Evolutionary conservation across 441 rosid genomes (phyloP), one percentile per base, ranked within the genome.

Genomic region (Populus hybrid): DNA sequence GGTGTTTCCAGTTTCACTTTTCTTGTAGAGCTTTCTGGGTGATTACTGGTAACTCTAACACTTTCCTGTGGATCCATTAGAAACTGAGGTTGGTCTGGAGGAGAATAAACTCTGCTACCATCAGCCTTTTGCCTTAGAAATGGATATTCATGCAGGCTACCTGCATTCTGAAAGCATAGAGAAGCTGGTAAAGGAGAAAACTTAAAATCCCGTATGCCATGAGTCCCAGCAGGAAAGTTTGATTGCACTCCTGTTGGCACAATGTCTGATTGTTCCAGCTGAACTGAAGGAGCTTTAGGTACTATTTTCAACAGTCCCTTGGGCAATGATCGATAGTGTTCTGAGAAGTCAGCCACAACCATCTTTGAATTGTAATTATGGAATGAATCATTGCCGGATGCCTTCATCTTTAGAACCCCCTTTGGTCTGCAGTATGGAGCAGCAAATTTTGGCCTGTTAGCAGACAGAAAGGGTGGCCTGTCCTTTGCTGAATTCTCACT

Each of bases 291-390:
- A 77, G 61, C 75, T 81, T 79, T 89, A 8, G 91, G 88, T 74
- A 80, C 82, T 66, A 86, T 81, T 85, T 89, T 91, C 82, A 91
- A 80, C 70, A 89, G 77, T 78, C 95, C 93, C 83, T 87, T 89
- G 30, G 90, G 88, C 57, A 83, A 83, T 61, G 81, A 40, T 78
- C 82, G 89, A 74, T 40, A 69, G 53, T 75, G 80, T 70, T 81
- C 80, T 1, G 53, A 42, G 34, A 70, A 18, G 59, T 77, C 83
- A 76, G 71, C 42, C 61, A 80, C 82, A 67, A 65, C 69, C 53
- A 63, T 30, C 77, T 83, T 82, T 61, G 76, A 79, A 50, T 79
- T 78, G 69, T 70, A 82, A 75, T 72, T 80, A 68, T 76, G 82
- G 73, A 70, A 75, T 38, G 78, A 71, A 74, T 84, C 79, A 50